phyloP scores from a whole-genome alignment of 2,329 filamentous ascomycete genomes.

The Colletotrichum musicola region DNA sequence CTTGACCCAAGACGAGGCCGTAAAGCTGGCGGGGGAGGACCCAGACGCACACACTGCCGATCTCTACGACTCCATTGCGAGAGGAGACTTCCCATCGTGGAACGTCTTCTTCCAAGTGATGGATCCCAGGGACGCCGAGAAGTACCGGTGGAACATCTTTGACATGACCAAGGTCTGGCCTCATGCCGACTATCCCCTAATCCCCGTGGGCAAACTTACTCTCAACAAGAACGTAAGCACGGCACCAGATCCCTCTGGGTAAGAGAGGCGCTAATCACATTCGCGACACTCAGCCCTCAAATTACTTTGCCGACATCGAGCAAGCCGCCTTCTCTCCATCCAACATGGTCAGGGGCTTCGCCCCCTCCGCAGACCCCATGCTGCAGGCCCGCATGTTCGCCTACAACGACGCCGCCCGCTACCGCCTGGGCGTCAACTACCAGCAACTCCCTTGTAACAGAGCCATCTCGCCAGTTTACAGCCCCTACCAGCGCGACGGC shows the following conservation, averaged over 20 bases:
- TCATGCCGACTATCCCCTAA: constrained; percentile 59
- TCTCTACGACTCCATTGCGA: constrained; percentile 58
- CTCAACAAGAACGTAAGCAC: constrained; percentile 62
- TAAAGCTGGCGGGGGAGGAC: constrained; percentile 51
- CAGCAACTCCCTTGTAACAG: constrained; percentile 67
- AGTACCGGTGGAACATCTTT: constrained; percentile 62
- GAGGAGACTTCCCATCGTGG: constrained; percentile 60
- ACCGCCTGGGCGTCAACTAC: constrained; percentile 71
- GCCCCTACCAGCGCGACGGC: constrained; percentile 56
- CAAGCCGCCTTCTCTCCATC: constrained; percentile 65
- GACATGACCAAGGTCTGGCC: constrained; percentile 69
- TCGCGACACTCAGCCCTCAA: too few species aligned
- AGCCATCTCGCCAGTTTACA: constrained; percentile 49
- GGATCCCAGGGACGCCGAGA: constrained; percentile 60
- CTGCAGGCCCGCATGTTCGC: constrained; percentile 67
- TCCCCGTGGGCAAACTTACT: constrained; percentile 60
- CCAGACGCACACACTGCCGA: constrained; percentile 65
- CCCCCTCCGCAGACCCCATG: constrained; percentile 60
- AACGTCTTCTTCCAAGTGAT: constrained; percentile 65
- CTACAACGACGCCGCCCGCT: constrained; percentile 68
- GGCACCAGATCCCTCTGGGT: too few species aligned
- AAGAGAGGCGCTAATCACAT: too few species aligned
- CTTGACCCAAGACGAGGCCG: constrained; percentile 51
- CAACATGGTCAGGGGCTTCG: constrained; percentile 63
- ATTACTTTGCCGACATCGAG: constrained; percentile 64